Evolutionary conservation across 2,329 filamentous ascomycete genomes (phyloP).

Genomic region (Fusarium sambucinum): DNA sequence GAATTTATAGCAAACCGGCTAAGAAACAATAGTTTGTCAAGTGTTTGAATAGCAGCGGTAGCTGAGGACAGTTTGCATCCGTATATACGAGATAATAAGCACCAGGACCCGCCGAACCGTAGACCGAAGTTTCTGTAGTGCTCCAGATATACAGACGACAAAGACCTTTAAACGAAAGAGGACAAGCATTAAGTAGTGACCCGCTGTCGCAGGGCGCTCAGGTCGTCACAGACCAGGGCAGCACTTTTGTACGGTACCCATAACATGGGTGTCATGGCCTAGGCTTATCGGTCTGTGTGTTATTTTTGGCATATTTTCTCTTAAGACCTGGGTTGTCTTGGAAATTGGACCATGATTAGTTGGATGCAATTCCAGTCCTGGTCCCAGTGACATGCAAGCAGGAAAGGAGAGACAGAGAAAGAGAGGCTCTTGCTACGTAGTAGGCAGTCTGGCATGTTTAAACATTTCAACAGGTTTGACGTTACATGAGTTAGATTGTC

Average conservation of each 20-base stretch:
- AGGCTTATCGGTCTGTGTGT: conserved; percentile 1
- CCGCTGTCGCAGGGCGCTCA: conserved; percentile 22
- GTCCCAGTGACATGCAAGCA: neutral
- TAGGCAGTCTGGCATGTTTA: neutral
- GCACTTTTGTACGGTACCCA: neutral
- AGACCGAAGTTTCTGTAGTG: neutral
- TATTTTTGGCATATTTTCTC: conserved; percentile 38
- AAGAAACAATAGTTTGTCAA: neutral
- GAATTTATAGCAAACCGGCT: neutral
- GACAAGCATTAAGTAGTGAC: conserved; percentile 15
- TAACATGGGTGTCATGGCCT: neutral
- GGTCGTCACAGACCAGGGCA: conserved; percentile 16
- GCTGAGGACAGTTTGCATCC: neutral
- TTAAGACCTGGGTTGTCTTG: conserved; percentile 3
- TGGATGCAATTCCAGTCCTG: neutral
- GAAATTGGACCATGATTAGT: conserved; percentile 19
- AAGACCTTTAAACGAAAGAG: neutral
- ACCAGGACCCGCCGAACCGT: neutral
- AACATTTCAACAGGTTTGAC: conserved; percentile 8
- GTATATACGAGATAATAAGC: neutral
- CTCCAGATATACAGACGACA: neutral
- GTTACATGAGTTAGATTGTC: conserved; percentile 10
- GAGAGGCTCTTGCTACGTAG: conserved; percentile 1
- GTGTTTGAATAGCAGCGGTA: neutral
- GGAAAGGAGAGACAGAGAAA: neutral